phyloP scores from a whole-genome alignment of 129 eudicot genomes.

The Logfia minima region DNA sequence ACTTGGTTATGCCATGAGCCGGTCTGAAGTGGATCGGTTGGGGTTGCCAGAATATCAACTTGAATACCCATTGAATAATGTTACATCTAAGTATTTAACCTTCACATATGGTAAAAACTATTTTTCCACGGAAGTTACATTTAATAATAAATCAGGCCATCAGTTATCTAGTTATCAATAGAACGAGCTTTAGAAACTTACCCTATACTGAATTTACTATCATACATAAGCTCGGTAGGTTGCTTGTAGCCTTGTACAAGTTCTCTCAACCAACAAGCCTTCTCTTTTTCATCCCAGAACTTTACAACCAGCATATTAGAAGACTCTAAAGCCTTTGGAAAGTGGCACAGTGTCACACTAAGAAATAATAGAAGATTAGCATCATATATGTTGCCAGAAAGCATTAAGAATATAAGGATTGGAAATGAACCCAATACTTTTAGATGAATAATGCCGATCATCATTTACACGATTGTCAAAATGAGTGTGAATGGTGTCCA shows the following conservation, averaged over 20 bases:
- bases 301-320: slow-evolving; percentile 71
- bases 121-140: slow-evolving; percentile 65
- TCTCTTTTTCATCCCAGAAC: slow-evolving; percentile 67
- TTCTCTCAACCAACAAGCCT: slow-evolving; percentile 51
- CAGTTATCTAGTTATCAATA: slow-evolving; percentile 52
- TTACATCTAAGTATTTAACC: slow-evolving; percentile 37
- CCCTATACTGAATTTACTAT: too few species aligned
- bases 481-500: too few species aligned
- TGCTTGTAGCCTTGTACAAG: too few species aligned
- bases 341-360: neutral
- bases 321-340: slow-evolving; percentile 77
- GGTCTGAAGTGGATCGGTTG: neutral
- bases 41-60: neutral
- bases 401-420: too few species aligned
- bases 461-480: too few species aligned
- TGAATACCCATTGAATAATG: too few species aligned
- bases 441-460: too few species aligned
- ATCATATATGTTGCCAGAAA: neutral
- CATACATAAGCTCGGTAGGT: too few species aligned
- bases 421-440: too few species aligned
- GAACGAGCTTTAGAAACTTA: slow-evolving; percentile 40
- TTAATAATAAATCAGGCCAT: slow-evolving; percentile 44
- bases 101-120: slow-evolving; percentile 66
- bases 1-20: too few species aligned
- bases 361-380: slow-evolving; percentile 19